Conservation (phyloP, 225 moss, liverwort and hornwort species). For the Sphagnum tenellum region DNA sequence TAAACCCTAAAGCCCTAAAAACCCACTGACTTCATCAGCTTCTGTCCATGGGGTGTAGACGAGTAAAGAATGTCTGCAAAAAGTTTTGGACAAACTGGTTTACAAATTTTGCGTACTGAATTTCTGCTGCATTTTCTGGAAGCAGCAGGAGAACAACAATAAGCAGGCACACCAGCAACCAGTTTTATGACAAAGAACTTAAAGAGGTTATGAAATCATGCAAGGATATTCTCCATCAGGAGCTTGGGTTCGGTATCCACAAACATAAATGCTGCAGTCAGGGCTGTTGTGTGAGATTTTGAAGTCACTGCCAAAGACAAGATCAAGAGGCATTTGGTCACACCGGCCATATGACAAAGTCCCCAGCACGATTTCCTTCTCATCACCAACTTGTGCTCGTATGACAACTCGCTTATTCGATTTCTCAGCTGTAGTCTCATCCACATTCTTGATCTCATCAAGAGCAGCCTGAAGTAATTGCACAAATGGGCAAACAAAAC, state of each 20-base stretch:
- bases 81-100: too few species aligned
- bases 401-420: slow-evolving; percentile 54
- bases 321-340: slow-evolving; percentile 82
- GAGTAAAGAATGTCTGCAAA: too few species aligned
- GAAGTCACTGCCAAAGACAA: slow-evolving; percentile 86
- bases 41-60: too few species aligned
- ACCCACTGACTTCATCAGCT: too few species aligned
- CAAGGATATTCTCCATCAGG: slow-evolving; percentile 20
- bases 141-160: too few species aligned
- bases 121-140: too few species aligned
- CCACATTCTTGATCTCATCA: slow-evolving; percentile 45
- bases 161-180: too few species aligned
- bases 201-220: neutral
- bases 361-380: slow-evolving; percentile 60
- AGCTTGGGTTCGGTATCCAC: slow-evolving; percentile 74
- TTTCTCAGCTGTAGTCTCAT: slow-evolving; percentile 35
- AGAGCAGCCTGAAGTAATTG: slow-evolving; percentile 56
- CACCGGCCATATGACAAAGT: slow-evolving; percentile 67
- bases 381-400: slow-evolving; percentile 47
- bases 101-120: too few species aligned
- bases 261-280: slow-evolving; percentile 59
- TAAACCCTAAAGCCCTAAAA: too few species aligned
- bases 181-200: too few species aligned
- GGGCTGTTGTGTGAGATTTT: slow-evolving; percentile 63
- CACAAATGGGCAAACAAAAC: neutral